Conservation (phyloP, 1,284 basidiomycete genomes). For the Melampsora larici-populina region DNA sequence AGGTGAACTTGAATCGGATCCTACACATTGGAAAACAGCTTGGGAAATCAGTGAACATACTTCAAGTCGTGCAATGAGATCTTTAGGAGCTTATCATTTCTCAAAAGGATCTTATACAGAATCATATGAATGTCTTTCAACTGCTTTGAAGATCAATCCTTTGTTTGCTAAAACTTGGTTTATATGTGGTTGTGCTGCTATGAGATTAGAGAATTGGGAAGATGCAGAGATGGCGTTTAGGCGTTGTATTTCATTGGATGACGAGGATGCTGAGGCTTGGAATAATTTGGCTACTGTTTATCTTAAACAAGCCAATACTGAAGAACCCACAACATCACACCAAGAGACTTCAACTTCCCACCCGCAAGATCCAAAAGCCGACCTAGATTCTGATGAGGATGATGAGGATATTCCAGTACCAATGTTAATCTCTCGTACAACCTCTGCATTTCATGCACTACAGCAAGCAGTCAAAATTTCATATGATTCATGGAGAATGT, state of each 20-base stretch:
- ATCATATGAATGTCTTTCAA: conserved; percentile 67
- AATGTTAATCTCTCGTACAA: conserved; percentile 61
- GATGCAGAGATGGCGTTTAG: conserved; percentile 78
- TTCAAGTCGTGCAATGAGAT: conserved; percentile 84
- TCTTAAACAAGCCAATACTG: conserved; percentile 66
- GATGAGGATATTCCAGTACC: background rate
- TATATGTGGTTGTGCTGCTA: conserved; percentile 82
- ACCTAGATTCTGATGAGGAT: conserved; percentile 45
- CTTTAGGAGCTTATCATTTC: conserved; percentile 80
- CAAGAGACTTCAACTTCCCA: background rate
- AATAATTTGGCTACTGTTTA: conserved; percentile 95
- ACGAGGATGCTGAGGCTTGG: conserved; percentile 97
- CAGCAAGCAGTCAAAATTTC: conserved; percentile 78
- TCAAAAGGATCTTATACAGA: conserved; percentile 64
- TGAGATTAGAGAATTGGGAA: conserved; percentile 76
- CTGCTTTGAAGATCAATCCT: conserved; percentile 82
- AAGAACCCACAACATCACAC: background rate
- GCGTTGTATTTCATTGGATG: conserved; percentile 82
- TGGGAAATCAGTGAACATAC: conserved; percentile 76
- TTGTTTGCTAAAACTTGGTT: conserved; percentile 88
- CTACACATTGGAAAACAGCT: conserved; percentile 72
- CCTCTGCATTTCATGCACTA: conserved; percentile 80
- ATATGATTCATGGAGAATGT: conserved; percentile 95
- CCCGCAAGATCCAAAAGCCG: background rate
- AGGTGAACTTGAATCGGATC: conserved; percentile 77